Percentiles rank a stretch among this genome's conserved stretches.
Conservation (phyloP, 1,284 basidiomycete genomes). For the Fomitopsis betulina region DNA sequence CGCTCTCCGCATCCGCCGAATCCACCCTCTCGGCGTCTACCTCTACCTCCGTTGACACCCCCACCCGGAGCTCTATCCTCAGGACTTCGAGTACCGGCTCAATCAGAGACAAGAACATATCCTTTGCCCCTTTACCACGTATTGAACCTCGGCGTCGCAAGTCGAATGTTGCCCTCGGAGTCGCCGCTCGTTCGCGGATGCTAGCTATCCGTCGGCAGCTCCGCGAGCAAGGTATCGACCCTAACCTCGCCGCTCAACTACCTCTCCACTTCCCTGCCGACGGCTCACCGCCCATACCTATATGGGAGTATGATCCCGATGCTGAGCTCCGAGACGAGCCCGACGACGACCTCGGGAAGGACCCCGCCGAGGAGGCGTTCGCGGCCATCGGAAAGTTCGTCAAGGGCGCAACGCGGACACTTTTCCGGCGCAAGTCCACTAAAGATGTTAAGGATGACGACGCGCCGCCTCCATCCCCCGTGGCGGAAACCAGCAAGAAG, state of each 20-base stretch:
- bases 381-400: slow-evolving; percentile 22
- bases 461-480: neutral
- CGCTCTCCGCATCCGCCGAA: slow-evolving; percentile 7
- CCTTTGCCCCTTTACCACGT: slow-evolving; percentile 63
- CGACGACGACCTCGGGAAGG: slow-evolving; percentile 9
- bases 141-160: slow-evolving; percentile 51
- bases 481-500: neutral
- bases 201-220: slow-evolving; percentile 26
- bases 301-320: slow-evolving; percentile 4
- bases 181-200: slow-evolving; percentile 54
- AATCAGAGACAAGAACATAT: slow-evolving; percentile 32
- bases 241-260: slow-evolving; percentile 5
- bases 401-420: slow-evolving; percentile 22
- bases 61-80: slow-evolving; percentile 4
- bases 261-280: slow-evolving; percentile 11
- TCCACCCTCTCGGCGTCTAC: slow-evolving; percentile 5
- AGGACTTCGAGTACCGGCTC: slow-evolving; percentile 11
- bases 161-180: slow-evolving; percentile 53
- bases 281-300: slow-evolving; percentile 4
- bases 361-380: slow-evolving; percentile 24
- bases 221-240: slow-evolving; percentile 16
- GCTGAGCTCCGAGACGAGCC: slow-evolving; percentile 12
- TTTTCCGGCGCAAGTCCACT: slow-evolving; percentile 24
- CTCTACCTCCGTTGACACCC: slow-evolving; percentile 4
- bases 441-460: slow-evolving; percentile 5